Evolutionary conservation across 2,329 filamentous ascomycete species (phyloP).

Genomic region (Phaeosphaeria sp.): DNA sequence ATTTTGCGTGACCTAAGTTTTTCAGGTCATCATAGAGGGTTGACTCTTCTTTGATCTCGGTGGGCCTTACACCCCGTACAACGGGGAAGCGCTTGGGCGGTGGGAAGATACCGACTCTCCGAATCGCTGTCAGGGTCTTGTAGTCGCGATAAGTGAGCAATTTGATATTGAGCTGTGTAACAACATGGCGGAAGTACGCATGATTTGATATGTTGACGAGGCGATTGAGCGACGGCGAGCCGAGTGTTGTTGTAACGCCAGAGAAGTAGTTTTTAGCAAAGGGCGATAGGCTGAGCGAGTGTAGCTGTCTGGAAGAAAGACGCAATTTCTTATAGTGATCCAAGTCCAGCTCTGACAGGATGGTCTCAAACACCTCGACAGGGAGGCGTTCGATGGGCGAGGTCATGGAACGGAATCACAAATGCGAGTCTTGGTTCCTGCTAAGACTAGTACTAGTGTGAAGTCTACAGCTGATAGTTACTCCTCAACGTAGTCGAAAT

Average conservation of each 20-base stretch:
- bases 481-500: neutral
- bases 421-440: neutral
- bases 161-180: conserved; percentile 30
- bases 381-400: conserved; percentile 35
- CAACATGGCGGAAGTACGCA: conserved; percentile 18
- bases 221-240: conserved; percentile 29
- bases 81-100: conserved; percentile 37
- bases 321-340: conserved; percentile 27
- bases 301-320: conserved; percentile 29
- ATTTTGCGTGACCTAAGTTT: conserved; percentile 14
- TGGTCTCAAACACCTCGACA: conserved; percentile 36
- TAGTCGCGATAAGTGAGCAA: conserved; percentile 34
- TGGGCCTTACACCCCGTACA: conserved; percentile 19
- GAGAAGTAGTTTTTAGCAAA: conserved; percentile 34
- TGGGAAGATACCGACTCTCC: conserved; percentile 30
- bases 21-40: conserved; percentile 30
- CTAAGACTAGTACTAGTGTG: no score
- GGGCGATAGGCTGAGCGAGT: conserved; percentile 24
- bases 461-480: neutral
- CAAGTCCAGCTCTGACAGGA: conserved; percentile 24
- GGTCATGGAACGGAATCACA: conserved; percentile 18
- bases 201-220: conserved; percentile 25
- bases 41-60: conserved; percentile 27
- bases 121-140: conserved; percentile 24
- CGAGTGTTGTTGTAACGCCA: conserved; percentile 28